Evolutionary conservation across 306 rosid species (phyloP).

Genomic region (Malus asiatica): DNA sequence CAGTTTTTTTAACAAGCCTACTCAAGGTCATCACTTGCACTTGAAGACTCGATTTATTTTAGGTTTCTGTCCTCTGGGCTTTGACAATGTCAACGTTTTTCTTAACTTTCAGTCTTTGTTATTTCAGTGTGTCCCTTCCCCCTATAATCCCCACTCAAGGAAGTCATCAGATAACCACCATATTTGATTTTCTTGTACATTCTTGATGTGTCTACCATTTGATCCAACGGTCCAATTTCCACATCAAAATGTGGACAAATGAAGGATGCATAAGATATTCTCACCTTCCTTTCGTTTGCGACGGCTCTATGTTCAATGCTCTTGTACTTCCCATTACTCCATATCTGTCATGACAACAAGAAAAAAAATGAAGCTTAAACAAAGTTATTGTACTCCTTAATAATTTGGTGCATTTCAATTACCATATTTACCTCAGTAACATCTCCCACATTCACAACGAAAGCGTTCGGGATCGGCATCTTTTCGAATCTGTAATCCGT

Average conservation of each 20-base stretch:
- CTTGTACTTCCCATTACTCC: conserved; percentile 41
- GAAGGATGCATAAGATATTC: conserved; percentile 19
- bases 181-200: conserved; percentile 21
- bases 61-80: no score
- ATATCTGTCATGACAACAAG: conserved; percentile 20
- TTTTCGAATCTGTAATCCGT: conserved; percentile 32
- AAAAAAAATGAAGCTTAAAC: background rate
- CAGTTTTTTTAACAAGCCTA: no score
- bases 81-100: no score
- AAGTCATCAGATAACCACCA: conserved; percentile 26
- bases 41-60: no score
- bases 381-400: background rate
- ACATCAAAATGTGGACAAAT: conserved; percentile 10
- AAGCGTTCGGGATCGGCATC: conserved; percentile 18
- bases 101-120: background rate
- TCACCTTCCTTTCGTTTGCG: conserved; percentile 16
- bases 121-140: conserved; percentile 23
- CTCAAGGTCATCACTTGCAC: no score
- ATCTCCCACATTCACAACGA: conserved; percentile 45
- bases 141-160: conserved; percentile 11
- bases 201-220: conserved; percentile 16
- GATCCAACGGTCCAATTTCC: conserved; percentile 28
- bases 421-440: background rate
- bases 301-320: conserved; percentile 35
- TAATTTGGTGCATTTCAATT: background rate